Conservation (phyloP, 106 monocot species). For the Platanthera guangdongensis region DNA sequence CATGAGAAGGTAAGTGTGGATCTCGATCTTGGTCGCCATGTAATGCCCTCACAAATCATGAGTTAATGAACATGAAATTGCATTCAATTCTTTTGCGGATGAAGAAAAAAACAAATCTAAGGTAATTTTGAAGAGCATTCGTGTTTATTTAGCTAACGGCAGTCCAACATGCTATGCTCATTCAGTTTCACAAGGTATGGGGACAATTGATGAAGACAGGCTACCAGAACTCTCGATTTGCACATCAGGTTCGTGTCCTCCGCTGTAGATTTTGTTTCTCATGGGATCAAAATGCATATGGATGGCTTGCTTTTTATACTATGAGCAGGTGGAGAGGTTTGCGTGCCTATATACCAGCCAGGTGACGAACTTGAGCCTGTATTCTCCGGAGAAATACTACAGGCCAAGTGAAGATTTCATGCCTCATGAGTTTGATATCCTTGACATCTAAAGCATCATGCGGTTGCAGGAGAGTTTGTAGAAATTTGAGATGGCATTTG, state of each 20-base stretch:
- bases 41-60: too few relatives aligned
- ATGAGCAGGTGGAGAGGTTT: conserved; percentile 84
- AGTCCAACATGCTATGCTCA: background rate
- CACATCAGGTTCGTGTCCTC: conserved; percentile 64
- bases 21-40: background rate
- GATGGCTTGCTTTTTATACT: background rate
- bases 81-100: too few relatives aligned
- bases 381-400: conserved; percentile 93
- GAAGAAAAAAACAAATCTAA: too few relatives aligned
- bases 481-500: too few relatives aligned
- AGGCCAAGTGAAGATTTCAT: conserved; percentile 97
- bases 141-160: too few relatives aligned
- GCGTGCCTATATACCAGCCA: conserved; percentile 92
- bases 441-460: conserved; percentile 9
- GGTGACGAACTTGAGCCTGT: conserved; percentile 78
- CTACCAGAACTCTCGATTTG: conserved; percentile 93
- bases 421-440: conserved; percentile 92
- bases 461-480: too few relatives aligned
- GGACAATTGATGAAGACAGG: conserved; percentile 99
- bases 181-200: conserved; percentile 92
- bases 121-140: too few relatives aligned
- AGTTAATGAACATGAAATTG: too few relatives aligned
- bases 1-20: conserved; percentile 54
- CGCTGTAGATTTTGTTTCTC: background rate
- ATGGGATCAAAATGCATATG: background rate